phyloP scores from a whole-genome alignment of 2,329 filamentous ascomycete genomes.

The Xylaria multiplex region DNA sequence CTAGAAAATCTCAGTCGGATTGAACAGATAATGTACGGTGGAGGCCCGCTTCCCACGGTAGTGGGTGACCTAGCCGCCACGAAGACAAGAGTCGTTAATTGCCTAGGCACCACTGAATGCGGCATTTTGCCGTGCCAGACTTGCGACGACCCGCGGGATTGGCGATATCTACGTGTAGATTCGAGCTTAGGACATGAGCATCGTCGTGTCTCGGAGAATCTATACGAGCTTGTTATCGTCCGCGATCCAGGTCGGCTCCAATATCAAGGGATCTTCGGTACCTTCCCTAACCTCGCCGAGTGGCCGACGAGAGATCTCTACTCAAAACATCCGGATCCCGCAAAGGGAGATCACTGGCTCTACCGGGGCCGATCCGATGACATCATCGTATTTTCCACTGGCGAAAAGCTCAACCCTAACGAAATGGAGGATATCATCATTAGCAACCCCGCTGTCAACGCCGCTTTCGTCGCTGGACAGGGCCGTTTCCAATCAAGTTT shows the following conservation, averaged over 20 bases:
- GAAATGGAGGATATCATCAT: constrained; percentile 50
- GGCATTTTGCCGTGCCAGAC: constrained; percentile 37
- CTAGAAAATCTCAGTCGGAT: constrained; percentile 42
- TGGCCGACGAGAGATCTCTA: constrained; percentile 41
- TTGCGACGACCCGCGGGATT: constrained; percentile 42
- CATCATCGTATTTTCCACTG: constrained; percentile 52
- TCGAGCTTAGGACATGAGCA: constrained; percentile 39
- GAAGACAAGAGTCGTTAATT: constrained; percentile 43
- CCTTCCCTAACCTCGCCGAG: constrained; percentile 39
- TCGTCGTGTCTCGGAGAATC: constrained; percentile 39
- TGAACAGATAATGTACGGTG: constrained; percentile 43
- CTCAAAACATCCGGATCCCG: constrained; percentile 48
- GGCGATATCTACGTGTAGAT: constrained; percentile 49
- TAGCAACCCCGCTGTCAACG: constrained; percentile 45
- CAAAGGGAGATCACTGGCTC: constrained; percentile 47
- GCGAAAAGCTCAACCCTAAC: constrained; percentile 56
- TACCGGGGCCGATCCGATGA: constrained; percentile 48
- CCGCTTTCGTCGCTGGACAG: constrained; percentile 50
- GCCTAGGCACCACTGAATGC: constrained; percentile 50
- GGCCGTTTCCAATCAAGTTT: constrained; percentile 44
- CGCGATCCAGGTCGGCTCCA: constrained; percentile 41
- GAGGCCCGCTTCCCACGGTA: constrained; percentile 45
- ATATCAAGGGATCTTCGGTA: constrained; percentile 43
- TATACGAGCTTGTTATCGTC: constrained; percentile 51
- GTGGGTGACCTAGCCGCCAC: constrained; percentile 47